A percentile compares a stretch with the other conserved stretches of the same genome.
These are phyloP conservation scores for Solanum boliviense DNA, from an alignment of 257 asterid species.

Conservation along the genomic window DNA sequence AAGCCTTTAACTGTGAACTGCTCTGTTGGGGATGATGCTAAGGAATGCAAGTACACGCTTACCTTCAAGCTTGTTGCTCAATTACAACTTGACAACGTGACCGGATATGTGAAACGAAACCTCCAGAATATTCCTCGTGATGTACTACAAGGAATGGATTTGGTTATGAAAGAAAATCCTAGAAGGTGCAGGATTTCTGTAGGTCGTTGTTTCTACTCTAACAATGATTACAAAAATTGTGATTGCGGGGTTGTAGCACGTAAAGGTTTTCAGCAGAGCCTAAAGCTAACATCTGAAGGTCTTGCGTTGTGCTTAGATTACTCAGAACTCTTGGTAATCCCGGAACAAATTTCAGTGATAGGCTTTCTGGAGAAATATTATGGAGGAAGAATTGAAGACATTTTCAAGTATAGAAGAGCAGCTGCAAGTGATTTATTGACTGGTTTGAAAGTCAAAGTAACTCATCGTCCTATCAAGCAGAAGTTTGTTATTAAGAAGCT, in stretches of 20 bases:
- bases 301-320: constrained; percentile 47
- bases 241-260: constrained; percentile 33
- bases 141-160: constrained; percentile 48
- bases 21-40: background rate
- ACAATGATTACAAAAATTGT: constrained; percentile 4
- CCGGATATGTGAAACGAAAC: constrained; percentile 27
- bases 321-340: constrained; percentile 27
- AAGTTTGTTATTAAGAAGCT: constrained; percentile 33
- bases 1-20: constrained; percentile 28
- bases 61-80: constrained; percentile 30
- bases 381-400: background rate
- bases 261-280: constrained; percentile 48
- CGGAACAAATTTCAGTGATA: constrained; percentile 30
- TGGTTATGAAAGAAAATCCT: constrained; percentile 70
- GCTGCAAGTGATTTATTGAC: constrained; percentile 12
- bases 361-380: constrained; percentile 22
- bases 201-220: constrained; percentile 39
- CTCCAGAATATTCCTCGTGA: constrained; percentile 34
- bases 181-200: constrained; percentile 15
- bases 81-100: constrained; percentile 30
- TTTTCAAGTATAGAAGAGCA: background rate
- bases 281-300: constrained; percentile 50
- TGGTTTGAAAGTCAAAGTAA: constrained; percentile 58
- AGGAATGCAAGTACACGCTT: background rate
- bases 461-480: constrained; percentile 43